Base-by-base conservation (phyloP, 164 flowering plant species). In the Hamamelis virginiana region DNA sequence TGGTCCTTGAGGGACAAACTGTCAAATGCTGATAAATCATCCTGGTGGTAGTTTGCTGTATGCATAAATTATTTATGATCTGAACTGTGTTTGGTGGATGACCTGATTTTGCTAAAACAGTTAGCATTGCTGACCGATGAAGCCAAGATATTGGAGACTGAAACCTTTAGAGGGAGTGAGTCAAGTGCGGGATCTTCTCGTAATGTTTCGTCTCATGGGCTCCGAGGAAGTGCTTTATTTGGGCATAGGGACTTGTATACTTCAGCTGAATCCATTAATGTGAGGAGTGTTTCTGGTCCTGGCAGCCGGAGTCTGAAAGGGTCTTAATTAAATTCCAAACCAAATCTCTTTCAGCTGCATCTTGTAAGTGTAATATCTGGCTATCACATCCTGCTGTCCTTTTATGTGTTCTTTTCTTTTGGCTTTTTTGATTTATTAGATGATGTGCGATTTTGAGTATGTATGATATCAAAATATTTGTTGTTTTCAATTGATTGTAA, bases 111-210 rank as follows among this genome's bases (percentile, higher is more conserved):
- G 33, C 25, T 52, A 64, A 69, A 76, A 66, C 86, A 92, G 99
- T 74, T 87, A 57, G 78, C 82, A 26, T 67, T 84, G 81, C 80
- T 95, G 62, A 63, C 62, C n/a, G 91, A 92, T 26, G 99, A 95
- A 85, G 88, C 93, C 65, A 87, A 80, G 70, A 59, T 51, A 45
- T 75, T 95, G 85, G 97, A 91, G 83, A 67, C 76, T 16, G 93
- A 89, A 72, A 74, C 74, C 26, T 25, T 64, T 2, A 85, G 72
- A 77, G 87, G 81, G 46, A 76, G 75, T 22, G 90, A 83, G n/a
- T 62, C 84, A 60, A 80, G 74, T 75, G 61, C 72, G n/a, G 79
- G 58, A 67, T 80, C 87, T 55, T 86, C 92, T 9, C 85, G 80
- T 43, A 76, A 68, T 33, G 41, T 64, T 62, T 65, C 86, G 59